These are phyloP conservation scores for Venturia asperata DNA, from an alignment of 2,329 filamentous ascomycete genomes.

Conservation along the genomic window DNA sequence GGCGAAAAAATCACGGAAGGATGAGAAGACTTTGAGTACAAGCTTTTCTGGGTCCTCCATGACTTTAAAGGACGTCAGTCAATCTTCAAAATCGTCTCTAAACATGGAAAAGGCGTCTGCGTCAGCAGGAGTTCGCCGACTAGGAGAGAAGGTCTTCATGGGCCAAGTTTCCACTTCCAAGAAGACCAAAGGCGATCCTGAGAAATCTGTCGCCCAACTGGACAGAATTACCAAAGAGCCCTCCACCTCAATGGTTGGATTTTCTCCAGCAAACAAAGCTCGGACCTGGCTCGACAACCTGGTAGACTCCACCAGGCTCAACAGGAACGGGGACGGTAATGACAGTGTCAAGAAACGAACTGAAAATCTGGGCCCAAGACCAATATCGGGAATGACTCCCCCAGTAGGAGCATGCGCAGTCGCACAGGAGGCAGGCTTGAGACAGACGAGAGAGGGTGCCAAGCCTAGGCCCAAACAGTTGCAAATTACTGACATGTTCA, in stretches of 20 bases:
- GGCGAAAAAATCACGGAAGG: background rate
- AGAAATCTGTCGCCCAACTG: background rate
- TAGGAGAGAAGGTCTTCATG: background rate
- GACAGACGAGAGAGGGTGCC: background rate
- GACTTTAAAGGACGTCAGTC: background rate
- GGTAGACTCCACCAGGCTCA: background rate
- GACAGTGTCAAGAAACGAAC: background rate
- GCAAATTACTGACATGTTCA: background rate
- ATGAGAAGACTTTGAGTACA: background rate
- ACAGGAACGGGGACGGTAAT: background rate
- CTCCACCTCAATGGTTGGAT: background rate
- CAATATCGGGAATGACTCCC: background rate
- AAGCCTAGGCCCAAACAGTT: background rate
- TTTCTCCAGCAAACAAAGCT: background rate
- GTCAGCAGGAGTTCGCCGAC: background rate
- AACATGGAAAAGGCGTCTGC: background rate
- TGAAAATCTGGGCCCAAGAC: background rate
- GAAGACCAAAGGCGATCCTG: background rate
- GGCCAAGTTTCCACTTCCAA: too few relatives aligned
- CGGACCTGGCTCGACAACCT: background rate
- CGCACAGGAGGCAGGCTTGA: background rate
- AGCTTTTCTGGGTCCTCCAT: background rate
- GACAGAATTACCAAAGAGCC: too few relatives aligned
- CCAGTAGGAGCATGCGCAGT: background rate
- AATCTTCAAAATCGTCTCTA: background rate